Conservation (phyloP, 257 asterid genomes). For the Nicotiana sylvestris region DNA sequence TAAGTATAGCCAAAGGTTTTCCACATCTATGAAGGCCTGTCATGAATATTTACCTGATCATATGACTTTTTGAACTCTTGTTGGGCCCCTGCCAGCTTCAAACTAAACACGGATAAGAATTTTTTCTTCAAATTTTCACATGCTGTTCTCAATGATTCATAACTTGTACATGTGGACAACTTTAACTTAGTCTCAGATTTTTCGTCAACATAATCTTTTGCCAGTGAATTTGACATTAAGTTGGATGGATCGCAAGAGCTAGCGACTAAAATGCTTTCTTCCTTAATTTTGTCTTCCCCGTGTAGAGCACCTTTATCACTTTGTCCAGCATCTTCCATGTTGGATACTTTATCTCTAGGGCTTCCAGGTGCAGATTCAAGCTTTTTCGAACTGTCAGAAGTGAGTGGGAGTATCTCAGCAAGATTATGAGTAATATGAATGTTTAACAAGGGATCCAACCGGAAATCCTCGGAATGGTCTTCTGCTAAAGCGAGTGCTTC, state of each 20-base stretch:
- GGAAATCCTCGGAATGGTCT: slow-evolving; percentile 76
- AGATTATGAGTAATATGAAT: slow-evolving; percentile 91
- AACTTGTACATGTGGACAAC: slow-evolving; percentile 23
- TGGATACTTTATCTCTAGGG: slow-evolving; percentile 24
- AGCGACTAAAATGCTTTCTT: slow-evolving; percentile 22
- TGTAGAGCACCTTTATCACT: slow-evolving; percentile 24
- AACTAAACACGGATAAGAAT: slow-evolving; percentile 60
- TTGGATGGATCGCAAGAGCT: slow-evolving; percentile 30
- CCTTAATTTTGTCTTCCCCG: slow-evolving; percentile 27
- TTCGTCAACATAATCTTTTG: slow-evolving; percentile 22
- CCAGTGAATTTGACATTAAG: slow-evolving; percentile 22
- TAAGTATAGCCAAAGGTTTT: neutral
- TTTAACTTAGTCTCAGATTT: slow-evolving; percentile 22
- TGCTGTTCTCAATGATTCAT: slow-evolving; percentile 37
- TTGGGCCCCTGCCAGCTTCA: slow-evolving; percentile 60
- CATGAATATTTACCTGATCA: slow-evolving; percentile 60
- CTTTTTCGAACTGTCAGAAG: slow-evolving; percentile 26
- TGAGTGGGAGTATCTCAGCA: slow-evolving; percentile 55
- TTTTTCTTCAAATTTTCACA: slow-evolving; percentile 70
- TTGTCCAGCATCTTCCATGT: slow-evolving; percentile 25
- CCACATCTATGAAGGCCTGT: slow-evolving; percentile 13
- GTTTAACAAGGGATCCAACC: slow-evolving; percentile 88
- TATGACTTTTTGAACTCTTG: slow-evolving; percentile 76
- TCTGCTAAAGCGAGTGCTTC: slow-evolving; percentile 77
- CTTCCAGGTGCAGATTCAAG: slow-evolving; percentile 25